Base-by-base conservation (phyloP, 1,284 basidiomycete genomes). In the Pyrrhoderma noxium region DNA sequence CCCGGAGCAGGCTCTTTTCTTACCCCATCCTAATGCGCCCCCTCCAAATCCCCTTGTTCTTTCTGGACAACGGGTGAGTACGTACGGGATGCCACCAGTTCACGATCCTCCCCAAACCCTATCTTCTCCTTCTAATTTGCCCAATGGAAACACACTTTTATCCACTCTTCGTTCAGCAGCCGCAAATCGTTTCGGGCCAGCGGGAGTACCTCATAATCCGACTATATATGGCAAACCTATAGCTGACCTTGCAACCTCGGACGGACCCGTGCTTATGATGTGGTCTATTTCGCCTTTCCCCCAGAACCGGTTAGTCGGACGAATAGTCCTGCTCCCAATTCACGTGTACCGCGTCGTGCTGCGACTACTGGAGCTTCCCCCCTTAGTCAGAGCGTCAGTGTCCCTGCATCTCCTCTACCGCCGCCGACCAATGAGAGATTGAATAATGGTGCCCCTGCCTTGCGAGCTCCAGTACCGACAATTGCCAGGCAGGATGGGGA, bases 21-120 rank as follows among this genome's bases (percentile, higher is more conserved):
- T 81, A 14, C 85, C 85, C 0, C 84, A 87, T 60, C 85, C 84
- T 0, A 81, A 82, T 59, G 85, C 85, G 1, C 85, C 85, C 0
- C 83, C 80, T 47, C 72, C 79, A 0, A 61, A 70, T 1, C 58
- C 64, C 11, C 53, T 65, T 14, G 66, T 71, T 9, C 60, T 66
- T 27, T 79, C 54, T 72, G 73, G 37, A 53, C 64, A 49, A 59
- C 61, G 27, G 48, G 56, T 16, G 58, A 62, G 31, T 35, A 58
- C 23, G 53, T 59, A 37, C 52, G 53, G 7, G 53, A 55, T 38
- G 57, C 55, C 45, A 21, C 51, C 49, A 35, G 47, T 34, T 22
- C 49, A 49, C 38, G 49, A 49, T 3, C 21, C 53, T 8, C 51
- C 49, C 13, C 39, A 45, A 47, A 38, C 47, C 2, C 43, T 55